Evolutionary conservation across 805 yeast genomes (phyloP), one percentile per base, ranked within the genome.

Genomic region (Candida arabinofermentans): DNA sequence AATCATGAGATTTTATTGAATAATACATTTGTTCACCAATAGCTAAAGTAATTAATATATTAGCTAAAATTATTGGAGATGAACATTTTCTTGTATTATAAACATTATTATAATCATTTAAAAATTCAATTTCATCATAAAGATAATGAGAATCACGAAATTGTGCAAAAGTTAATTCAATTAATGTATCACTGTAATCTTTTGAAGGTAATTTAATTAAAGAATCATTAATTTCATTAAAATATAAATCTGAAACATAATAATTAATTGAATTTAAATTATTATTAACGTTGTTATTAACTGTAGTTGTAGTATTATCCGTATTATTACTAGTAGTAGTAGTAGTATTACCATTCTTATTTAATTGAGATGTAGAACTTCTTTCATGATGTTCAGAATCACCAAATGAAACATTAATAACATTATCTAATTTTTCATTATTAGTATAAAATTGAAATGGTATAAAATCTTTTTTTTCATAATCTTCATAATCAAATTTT

Each of bases 381-480:
- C 16, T 10, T 5, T 39, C 48, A 16, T 42, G 48, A 32, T 50
- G 51, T 19, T 50, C 54, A 13, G 50, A 43, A 41, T 55, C 60
- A n/a, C 60, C 60, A 44, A 55, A 55, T 10, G 60, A 55, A 6
- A 54, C 40, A 39, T 52, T 54, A 26, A 55, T 54, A 32, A 51
- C 60, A 26, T 53, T 43, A 24, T 55, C 58, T 29, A 55, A 47
- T 17, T 45, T 46, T 41, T 51, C 49, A 47, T 51, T 50, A 41
- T 41, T 41, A 26, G 51, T 46, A 33, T 48, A 46, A 42, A 50
- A 48, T 32, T 52, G 51, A 23, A 51, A 44, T 17, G 56, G 56
- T 27, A 50, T 30, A 27, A 46, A 50, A 4, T 43, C 40, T 22
- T 42, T 47, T 27, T 46, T 42, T 30, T 46, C 47, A 22, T 41